These are phyloP conservation scores for Torulaspora delbrueckii DNA, from an alignment of 805 yeast species.

Conservation along the genomic window DNA sequence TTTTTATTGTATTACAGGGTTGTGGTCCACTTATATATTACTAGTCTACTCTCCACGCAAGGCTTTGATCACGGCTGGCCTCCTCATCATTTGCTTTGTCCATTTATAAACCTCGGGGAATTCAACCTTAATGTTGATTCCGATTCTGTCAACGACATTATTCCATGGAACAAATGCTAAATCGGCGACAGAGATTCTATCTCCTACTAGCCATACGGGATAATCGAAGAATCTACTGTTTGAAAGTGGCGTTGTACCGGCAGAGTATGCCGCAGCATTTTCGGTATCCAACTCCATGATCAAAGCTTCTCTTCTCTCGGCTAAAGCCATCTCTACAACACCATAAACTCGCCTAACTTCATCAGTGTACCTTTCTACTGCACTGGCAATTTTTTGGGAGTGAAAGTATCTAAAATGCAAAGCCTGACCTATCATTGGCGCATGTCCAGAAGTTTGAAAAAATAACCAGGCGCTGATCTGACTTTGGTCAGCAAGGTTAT, in stretches of 20 bases:
- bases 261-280: constrained; percentile 79
- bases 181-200: constrained; percentile 78
- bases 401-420: constrained; percentile 90
- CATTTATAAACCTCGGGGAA: constrained; percentile 94
- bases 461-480: constrained; percentile 86
- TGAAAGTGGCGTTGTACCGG: constrained; percentile 82
- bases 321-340: constrained; percentile 90
- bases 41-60: constrained; percentile 55
- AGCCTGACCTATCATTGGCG: constrained; percentile 98
- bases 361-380: constrained; percentile 84
- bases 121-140: constrained; percentile 79
- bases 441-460: constrained; percentile 94
- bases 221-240: constrained; percentile 84
- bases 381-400: constrained; percentile 76
- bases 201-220: constrained; percentile 95
- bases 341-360: constrained; percentile 93
- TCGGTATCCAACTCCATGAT: constrained; percentile 86
- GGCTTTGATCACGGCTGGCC: constrained; percentile 87
- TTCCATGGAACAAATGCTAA: constrained; percentile 95
- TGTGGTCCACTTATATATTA: constrained; percentile 3
- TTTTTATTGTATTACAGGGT: constrained; percentile 1
- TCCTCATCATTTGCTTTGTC: constrained; percentile 93
- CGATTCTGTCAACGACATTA: constrained; percentile 88
- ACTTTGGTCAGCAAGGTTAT: constrained; percentile 70
- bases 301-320: constrained; percentile 84